Base-by-base conservation (phyloP, 306 rosid genomes). In the Lathyrus aphaca region DNA sequence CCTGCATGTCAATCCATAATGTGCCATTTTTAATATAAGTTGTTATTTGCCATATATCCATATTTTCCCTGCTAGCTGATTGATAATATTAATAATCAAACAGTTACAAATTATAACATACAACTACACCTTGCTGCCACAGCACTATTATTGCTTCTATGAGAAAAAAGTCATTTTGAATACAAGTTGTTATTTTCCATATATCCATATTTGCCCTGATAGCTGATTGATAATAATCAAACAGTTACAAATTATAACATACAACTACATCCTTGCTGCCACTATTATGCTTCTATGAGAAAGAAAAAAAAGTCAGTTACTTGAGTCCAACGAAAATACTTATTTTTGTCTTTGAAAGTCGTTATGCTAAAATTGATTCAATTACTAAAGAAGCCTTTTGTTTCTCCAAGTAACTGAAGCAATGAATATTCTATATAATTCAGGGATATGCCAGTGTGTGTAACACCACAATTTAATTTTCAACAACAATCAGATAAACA, bases 371-470 rank as follows among this genome's bases (percentile, higher is more conserved):
- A 53, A 53, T 53, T 61, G 25, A 63, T 49, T 68, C 21, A 75
- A 27, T 59, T 49, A 42, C 23, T 60, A 38, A 38, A 45, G 61
- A 12, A 55, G 37, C 45, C 37, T 55, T 54, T 70, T 77, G 40
- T 71, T 77, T 21, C 43, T n/a, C 61, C 35, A 45, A 30, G 44
- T 45, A 71, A 38, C 55, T 38, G 57, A 60, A 69, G 76, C 60
- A 54, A 53, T 62, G 60, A 44, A 64, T 55, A 17, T 51, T 77
- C 65, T 18, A 44, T 14, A 71, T 72, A 64, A 65, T 64, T 64
- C 32, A 56, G 27, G 43, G 21, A 30, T 63, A 54, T 16, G 39
- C 10, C 14, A 5, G 62, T 23, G 10, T 13, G 25, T 71, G 60
- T 43, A 62, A 76, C 58, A 53, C 50, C 68, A 59, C 74, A 38